Base-by-base conservation (phyloP, 257 asterid genomes). In the Rauvolfia tetraphylla region DNA sequence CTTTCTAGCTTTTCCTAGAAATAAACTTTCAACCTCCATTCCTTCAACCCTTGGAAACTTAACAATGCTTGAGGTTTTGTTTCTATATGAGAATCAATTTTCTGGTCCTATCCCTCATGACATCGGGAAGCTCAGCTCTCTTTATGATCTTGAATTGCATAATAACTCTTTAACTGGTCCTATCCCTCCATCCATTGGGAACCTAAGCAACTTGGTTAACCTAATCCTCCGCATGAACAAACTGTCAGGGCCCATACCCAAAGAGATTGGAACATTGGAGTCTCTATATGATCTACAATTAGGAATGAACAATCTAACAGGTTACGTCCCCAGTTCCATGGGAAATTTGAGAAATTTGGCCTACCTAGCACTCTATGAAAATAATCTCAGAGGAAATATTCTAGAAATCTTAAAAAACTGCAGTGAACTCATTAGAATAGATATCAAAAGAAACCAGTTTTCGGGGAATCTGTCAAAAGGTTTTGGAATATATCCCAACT, bases 331-430 rank as follows among this genome's bases (percentile, higher is more conserved):
- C 2, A 14, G 31, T 51, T 63, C 72, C 0, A n/a, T 81, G 1
- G 71, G 70, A 0, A 20, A 68, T 34, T 58, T 81, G 58, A 69
- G 51, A 15, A 41, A 74, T 66, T 58, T 73, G 68, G 12, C 57
- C 1, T 0, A 0, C 27, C 6, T 73, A 29, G 20, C 1, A 34
- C 76, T 77, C 41, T 39, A 46, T 0, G 13, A 0, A 6, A 81
- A 81, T 73, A 29, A 69, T 12, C 63, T 81, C 46, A 62, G 71
- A 3, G 72, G 84, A 8, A 4, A 41, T 8, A n/a, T n/a, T n/a
- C 46, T 41, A 41, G 8, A 8, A 8, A 41, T 3, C 46, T 3
- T 41, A 41, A 41, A 41, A 8, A 41, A 41, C 8, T 41, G 46
- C 46, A 41, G 6, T 6, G 7, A 12, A 7, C 7, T 46, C 2